phyloP scores from a whole-genome alignment of 1,284 basidiomycete genomes.

The Coniferiporia sulphurascens region DNA sequence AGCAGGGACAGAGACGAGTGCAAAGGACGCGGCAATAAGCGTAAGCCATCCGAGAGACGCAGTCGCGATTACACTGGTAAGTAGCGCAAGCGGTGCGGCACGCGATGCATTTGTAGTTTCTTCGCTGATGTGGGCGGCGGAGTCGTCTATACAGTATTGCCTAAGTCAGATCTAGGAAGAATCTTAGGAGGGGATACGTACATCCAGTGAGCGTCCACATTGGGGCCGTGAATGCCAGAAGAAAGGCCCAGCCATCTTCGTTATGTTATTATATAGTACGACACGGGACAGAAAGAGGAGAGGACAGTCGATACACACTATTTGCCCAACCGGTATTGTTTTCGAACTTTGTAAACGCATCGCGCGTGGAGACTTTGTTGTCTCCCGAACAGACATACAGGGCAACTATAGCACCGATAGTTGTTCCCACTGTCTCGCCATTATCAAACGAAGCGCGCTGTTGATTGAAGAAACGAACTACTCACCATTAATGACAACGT shows the following conservation, averaged over 20 bases:
- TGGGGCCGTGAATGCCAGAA: constrained; percentile 65
- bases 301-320: constrained; percentile 32
- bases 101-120: constrained; percentile 63
- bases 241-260: constrained; percentile 66
- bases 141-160: constrained; percentile 44
- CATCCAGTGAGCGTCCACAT: constrained; percentile 79
- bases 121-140: constrained; percentile 74
- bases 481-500: constrained; percentile 58
- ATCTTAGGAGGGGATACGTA: constrained; percentile 28
- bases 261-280: not conserved
- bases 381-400: constrained; percentile 53
- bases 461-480: constrained; percentile 13
- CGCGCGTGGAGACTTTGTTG: constrained; percentile 55
- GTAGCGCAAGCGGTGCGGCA: constrained; percentile 74
- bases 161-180: not conserved
- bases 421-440: constrained; percentile 43
- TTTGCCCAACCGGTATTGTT: constrained; percentile 67
- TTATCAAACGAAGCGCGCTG: constrained; percentile 14
- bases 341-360: constrained; percentile 65
- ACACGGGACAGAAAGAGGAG: not conserved
- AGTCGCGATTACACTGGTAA: constrained; percentile 57
- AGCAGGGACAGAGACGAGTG: constrained; percentile 49
- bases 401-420: constrained; percentile 53
- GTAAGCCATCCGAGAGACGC: constrained; percentile 60
- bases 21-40: constrained; percentile 60